Evolutionary conservation across 169 alveolate genomes (phyloP), one percentile per base, ranked within the genome.

Genomic region (Plasmodium gallinaceum): DNA sequence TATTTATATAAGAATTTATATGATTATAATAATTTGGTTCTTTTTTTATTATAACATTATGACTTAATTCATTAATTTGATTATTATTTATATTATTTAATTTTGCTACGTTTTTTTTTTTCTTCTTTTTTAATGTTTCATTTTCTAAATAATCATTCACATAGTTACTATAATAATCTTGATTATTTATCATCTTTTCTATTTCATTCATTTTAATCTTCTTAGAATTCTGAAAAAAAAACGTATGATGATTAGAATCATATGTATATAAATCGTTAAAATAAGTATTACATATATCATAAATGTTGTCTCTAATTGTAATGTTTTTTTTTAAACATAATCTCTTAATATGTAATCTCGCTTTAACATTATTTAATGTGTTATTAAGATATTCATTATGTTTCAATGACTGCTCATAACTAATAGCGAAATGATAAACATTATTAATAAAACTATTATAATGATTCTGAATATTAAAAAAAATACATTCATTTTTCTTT

Each of bases 361-460:
- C 48, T 60, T 64, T 76, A 39, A 61, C 60, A 57, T 64, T 64
- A 46, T 76, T 76, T 54, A 64, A 37, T 7, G 88, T 48, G n/a
- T 64, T 76, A 22, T 76, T 76, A 7, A 76, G 39, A 54, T 64
- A 64, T 64, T 76, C 88, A 22, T 76, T 76, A 54, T 62, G 76
- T 68, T 64, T 76, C n/a, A 76, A 51, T 26, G 88, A 76, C 39
- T 76, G 88, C 14, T 76, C 88, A 76, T 76, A 76, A 37, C 74
- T 76, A 46, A 64, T 32, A 62, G 88, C 74, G 45, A 76, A 76
- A 64, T 76, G 88, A 54, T 76, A 76, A 14, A 76, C 74, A 57
- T 76, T 76, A 51, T 76, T 76, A 42, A 76, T 65, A 76, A 76
- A 76, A 48, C 37, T 76, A 37, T 76, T 76, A 54, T 76, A 76